phyloP scores from a whole-genome alignment of 257 asterid genomes.

The Solanum sejunctum region DNA sequence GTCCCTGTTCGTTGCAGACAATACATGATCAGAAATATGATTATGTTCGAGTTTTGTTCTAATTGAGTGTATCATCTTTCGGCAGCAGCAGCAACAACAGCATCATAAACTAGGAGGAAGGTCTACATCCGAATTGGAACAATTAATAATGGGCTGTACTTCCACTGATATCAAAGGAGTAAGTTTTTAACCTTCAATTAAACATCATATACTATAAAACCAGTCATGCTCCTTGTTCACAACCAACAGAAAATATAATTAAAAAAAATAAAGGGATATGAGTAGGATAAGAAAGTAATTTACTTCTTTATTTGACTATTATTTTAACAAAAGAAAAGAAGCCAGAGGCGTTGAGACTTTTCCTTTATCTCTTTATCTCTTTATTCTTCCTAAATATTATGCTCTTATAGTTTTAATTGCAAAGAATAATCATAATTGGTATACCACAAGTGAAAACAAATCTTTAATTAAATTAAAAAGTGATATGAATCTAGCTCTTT shows the following conservation, averaged over 20 bases:
- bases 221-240: not conserved
- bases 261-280: not conserved
- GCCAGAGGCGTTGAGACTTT: slow-evolving; percentile 8
- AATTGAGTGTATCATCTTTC: slow-evolving; percentile 17
- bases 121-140: slow-evolving; percentile 95
- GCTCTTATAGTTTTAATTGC: slow-evolving; percentile 1
- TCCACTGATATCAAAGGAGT: slow-evolving; percentile 66
- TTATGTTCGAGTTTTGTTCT: slow-evolving; percentile 22
- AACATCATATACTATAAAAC: not conserved
- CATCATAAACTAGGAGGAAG: slow-evolving; percentile 68
- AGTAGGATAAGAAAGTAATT: slow-evolving; percentile 1
- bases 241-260: not conserved
- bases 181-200: slow-evolving; percentile 25
- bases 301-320: slow-evolving; percentile 6
- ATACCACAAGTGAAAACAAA: not conserved
- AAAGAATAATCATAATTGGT: not conserved
- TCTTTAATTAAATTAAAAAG: not conserved
- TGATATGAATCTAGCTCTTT: not conserved
- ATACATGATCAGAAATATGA: slow-evolving; percentile 63
- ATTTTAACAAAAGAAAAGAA: slow-evolving; percentile 6
- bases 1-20: slow-evolving; percentile 35
- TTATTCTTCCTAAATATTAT: slow-evolving; percentile 14
- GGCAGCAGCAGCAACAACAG: slow-evolving; percentile 40
- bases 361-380: slow-evolving; percentile 30
- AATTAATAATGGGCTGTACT: slow-evolving; percentile 96